A percentile compares a stretch with the other conserved stretches of the same genome.
These are phyloP conservation scores for Acanthamoeba lenticulata DNA, from an alignment of 208 protist genomes.

Conservation along the genomic window DNA sequence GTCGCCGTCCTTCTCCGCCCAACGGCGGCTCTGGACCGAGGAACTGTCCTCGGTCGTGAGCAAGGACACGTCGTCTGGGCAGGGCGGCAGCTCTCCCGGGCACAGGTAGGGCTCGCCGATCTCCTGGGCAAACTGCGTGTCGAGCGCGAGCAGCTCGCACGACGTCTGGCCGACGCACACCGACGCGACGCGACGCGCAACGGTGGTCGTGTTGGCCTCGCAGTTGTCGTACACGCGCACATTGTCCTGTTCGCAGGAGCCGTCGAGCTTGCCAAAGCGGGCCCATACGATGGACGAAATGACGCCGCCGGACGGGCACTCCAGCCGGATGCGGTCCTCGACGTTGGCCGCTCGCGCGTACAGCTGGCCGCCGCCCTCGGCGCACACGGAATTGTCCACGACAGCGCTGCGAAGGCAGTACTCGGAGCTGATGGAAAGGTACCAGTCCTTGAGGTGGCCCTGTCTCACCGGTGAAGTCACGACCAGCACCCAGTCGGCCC, in stretches of 20 bases:
- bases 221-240: neutral
- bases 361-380: neutral
- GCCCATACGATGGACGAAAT: neutral
- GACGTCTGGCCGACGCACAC: neutral
- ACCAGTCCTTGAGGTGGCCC: neutral
- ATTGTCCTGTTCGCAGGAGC: neutral
- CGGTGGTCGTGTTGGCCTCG: neutral
- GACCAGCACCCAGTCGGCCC: neutral
- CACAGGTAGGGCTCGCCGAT: slow-evolving; percentile 17
- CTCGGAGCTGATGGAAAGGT: neutral
- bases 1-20: neutral
- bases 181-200: neutral
- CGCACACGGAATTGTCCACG: neutral
- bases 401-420: neutral
- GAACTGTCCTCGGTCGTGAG: neutral
- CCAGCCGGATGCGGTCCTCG: neutral
- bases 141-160: neutral
- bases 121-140: neutral
- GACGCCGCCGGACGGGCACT: slow-evolving; percentile 4
- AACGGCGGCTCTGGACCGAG: neutral
- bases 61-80: slow-evolving; percentile 3
- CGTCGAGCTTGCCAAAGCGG: slow-evolving; percentile 25
- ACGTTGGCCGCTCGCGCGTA: slow-evolving; percentile 1
- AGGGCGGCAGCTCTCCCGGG: neutral
- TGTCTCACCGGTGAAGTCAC: neutral